Percentiles rank a stretch among this genome's conserved stretches.
Conservation (phyloP, 371 early-diverging fungal genomes). For the Capillidium heterosporum region DNA sequence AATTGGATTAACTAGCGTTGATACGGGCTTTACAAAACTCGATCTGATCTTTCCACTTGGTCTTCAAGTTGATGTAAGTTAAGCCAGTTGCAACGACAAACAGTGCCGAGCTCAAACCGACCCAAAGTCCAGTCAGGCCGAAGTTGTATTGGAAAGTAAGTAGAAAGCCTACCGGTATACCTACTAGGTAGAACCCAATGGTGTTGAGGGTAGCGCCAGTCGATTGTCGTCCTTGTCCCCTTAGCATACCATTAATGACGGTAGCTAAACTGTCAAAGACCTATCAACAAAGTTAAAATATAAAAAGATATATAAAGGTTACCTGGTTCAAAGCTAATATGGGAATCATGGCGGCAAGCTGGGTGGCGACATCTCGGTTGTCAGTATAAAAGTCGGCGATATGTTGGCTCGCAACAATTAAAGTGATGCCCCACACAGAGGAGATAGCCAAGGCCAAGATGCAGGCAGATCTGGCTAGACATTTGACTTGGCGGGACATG, state of each 20-base stretch:
- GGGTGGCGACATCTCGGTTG: conserved; percentile 40
- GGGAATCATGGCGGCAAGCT: conserved; percentile 54
- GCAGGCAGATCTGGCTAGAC: conserved; percentile 23
- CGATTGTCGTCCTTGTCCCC: not conserved
- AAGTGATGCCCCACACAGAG: conserved; percentile 14
- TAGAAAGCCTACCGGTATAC: not conserved
- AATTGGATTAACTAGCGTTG: no score
- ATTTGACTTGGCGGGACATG: conserved; percentile 18
- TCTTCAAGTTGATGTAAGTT: not conserved
- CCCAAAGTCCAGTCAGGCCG: not conserved
- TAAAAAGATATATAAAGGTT: not conserved
- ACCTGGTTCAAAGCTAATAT: conserved; percentile 60
- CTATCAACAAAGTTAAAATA: conserved; percentile 15
- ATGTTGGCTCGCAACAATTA: conserved; percentile 13
- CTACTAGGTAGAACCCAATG: not conserved
- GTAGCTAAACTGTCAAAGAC: not conserved
- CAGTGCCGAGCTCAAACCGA: not conserved
- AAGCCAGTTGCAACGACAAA: not conserved
- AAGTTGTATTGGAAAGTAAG: not conserved
- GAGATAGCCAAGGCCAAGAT: conserved; percentile 22
- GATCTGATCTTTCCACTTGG: not conserved
- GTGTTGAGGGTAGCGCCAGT: not conserved
- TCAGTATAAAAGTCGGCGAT: conserved; percentile 32
- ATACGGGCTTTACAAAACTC: not conserved
- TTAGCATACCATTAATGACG: not conserved